Percentiles rank a stretch among this genome's conserved stretches.
Conservation (phyloP, 2,329 filamentous ascomycete species). For the Drechslerella dactyloides region DNA sequence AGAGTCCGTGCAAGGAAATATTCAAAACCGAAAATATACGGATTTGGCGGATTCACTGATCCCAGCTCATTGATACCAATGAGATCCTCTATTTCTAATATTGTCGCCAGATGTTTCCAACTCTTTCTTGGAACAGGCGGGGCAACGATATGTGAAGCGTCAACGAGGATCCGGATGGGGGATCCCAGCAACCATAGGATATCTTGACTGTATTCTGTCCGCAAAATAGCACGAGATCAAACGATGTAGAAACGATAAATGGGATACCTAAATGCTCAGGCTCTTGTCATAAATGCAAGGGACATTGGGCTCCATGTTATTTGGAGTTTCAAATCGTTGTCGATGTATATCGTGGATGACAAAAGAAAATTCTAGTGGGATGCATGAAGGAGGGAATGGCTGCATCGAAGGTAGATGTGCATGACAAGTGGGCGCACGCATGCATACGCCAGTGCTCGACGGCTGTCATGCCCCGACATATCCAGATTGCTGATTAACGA, state of each 20-base stretch:
- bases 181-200: too few species aligned
- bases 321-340: slow-evolving; percentile 44
- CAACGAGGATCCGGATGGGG: background rate
- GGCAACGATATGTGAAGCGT: background rate
- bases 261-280: background rate
- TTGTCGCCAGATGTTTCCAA: slow-evolving; percentile 10
- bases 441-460: slow-evolving; percentile 12
- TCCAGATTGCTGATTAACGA: slow-evolving; percentile 2
- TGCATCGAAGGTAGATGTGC: slow-evolving; percentile 5
- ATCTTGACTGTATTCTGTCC: slow-evolving; percentile 7
- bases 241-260: background rate
- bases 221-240: slow-evolving; percentile 20
- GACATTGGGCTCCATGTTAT: slow-evolving; percentile 14
- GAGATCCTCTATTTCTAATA: slow-evolving; percentile 29
- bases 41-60: slow-evolving; percentile 20
- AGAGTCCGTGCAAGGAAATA: slow-evolving; percentile 2
- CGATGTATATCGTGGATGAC: slow-evolving; percentile 20
- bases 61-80: slow-evolving; percentile 29
- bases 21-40: slow-evolving; percentile 18
- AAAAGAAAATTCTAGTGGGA: slow-evolving; percentile 27
- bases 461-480: slow-evolving; percentile 7
- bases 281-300: slow-evolving; percentile 31
- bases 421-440: slow-evolving; percentile 5
- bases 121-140: slow-evolving; percentile 16
- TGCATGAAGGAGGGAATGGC: slow-evolving; percentile 30